Percentiles rank a stretch among this genome's conserved stretches.
Conservation (phyloP, 192 early-diverging fungal genomes). For the Podochytrium sp. region DNA sequence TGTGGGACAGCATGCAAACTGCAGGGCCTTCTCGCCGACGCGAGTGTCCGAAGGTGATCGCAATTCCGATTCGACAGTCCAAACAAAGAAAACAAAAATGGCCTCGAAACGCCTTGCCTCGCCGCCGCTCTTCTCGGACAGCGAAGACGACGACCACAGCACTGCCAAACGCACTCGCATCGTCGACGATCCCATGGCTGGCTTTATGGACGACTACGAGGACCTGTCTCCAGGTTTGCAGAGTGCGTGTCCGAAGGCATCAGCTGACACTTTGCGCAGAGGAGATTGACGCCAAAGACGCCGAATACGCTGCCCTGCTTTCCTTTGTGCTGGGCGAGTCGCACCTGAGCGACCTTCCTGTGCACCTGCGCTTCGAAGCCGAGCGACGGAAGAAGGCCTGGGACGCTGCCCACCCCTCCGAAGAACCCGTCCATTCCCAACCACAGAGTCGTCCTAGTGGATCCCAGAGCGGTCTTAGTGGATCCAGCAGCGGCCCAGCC, state of each 20-base stretch:
- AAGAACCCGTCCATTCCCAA: no score
- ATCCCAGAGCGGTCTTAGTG: no score
- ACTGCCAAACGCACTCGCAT: background rate
- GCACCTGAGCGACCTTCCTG: background rate
- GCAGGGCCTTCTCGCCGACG: no score
- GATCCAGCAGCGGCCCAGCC: no score
- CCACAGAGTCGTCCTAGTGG: no score
- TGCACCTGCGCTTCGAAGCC: slow-evolving; percentile 9
- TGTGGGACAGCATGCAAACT: no score
- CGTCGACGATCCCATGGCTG: slow-evolving; percentile 1
- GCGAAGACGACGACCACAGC: slow-evolving; percentile 1
- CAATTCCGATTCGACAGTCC: no score
- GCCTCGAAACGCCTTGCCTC: no score
- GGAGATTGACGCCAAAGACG: slow-evolving; percentile 20
- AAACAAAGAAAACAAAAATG: no score
- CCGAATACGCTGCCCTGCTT: background rate
- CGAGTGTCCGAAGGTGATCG: no score
- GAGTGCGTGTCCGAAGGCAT: background rate
- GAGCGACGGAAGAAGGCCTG: background rate
- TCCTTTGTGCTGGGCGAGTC: background rate
- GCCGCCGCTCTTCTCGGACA: slow-evolving; percentile 14
- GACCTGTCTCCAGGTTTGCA: slow-evolving; percentile 11
- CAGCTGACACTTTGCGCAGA: background rate
- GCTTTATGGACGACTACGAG: slow-evolving; percentile 10
- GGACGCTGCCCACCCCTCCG: no score